Evolutionary conservation across 2,329 filamentous ascomycete species (phyloP).

Genomic region (Beauveria medogensis): DNA sequence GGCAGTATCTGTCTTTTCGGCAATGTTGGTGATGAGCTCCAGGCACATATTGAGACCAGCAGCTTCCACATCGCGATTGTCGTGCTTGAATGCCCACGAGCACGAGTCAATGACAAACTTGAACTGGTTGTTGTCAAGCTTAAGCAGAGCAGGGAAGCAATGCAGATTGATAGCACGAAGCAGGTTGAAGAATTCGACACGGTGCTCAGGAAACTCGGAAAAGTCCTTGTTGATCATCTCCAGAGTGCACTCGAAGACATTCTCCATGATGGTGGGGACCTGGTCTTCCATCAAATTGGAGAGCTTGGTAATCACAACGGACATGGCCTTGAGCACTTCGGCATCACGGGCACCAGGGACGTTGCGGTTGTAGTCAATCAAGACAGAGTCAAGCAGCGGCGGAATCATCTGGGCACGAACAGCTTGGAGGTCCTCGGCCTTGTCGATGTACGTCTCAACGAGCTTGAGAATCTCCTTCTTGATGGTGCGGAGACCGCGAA

Average conservation of each 20-base stretch:
- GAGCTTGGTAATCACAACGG: conserved; percentile 91
- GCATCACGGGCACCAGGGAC: conserved; percentile 92
- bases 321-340: conserved; percentile 95
- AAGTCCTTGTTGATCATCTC: conserved; percentile 99
- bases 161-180: conserved; percentile 92
- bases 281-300: conserved; percentile 99
- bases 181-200: conserved; percentile 99
- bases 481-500: conserved; percentile 89
- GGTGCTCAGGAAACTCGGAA: conserved; percentile 95
- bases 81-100: conserved; percentile 99
- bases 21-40: conserved; percentile 95
- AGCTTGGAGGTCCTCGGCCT: conserved; percentile 91
- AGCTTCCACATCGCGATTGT: conserved; percentile 95
- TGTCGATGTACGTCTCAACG: conserved; percentile 96
- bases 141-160: conserved; percentile 90
- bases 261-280: conserved; percentile 95
- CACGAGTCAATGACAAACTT: conserved; percentile 99
- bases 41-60: conserved; percentile 97
- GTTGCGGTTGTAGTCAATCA: conserved; percentile 95
- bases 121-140: conserved; percentile 93
- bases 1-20: conserved; percentile 76
- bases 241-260: conserved; percentile 94
- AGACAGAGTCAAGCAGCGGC: conserved; percentile 85
- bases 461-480: conserved; percentile 99
- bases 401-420: conserved; percentile 92